Evolutionary conservation across 2,329 filamentous ascomycete genomes (phyloP), one percentile per base, ranked within the genome.

Genomic region (Sporothrix mexicana): DNA sequence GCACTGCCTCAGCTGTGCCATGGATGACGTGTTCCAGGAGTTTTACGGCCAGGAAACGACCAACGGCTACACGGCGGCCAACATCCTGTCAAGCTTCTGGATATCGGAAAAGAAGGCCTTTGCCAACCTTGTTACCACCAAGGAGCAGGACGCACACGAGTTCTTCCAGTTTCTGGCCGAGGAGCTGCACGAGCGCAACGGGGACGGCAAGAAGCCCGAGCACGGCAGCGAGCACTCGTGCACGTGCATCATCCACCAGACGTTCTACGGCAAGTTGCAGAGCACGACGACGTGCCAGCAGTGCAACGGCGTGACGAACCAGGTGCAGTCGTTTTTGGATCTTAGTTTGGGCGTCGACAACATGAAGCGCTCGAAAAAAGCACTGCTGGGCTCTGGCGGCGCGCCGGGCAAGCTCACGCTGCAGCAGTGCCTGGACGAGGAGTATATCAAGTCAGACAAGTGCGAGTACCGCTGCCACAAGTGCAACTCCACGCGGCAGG

Each of bases 151-250:
- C 79, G 95, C 95, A 0, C 95, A 98, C 79, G 95, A 98, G 80
- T 98, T 97, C 82, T 97, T 98, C 81, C 94, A 97, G 80, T 98
- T 97, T 79, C 88, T 98, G 47, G 92, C 97, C 49, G 95, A 98
- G 83, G 93, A 96, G 77, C 86, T 99, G 17, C 95, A 98, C 79
- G 90, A 92, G 79, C 88, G 94, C 55, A 96, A 95, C 77, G 91
- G 91, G 15, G 91, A 93, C 76, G 87, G 88, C 53, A 91, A 90
- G 78, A 88, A 84, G 77, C 87, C 88, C 43, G 88, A 87, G 79
- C 87, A 80, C 69, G 87, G 84, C 74, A 88, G 85, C 75, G 88
- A 89, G 78, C 87, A 89, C 78, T 88, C 83, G 76, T 98, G 96
- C 84, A 89, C 91, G 73, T 99, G 95, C 81, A 93, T 98, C 78